Evolutionary conservation across 106 monocot genomes (phyloP), one percentile per base, ranked within the genome.

Genomic region (Allium cepa): DNA sequence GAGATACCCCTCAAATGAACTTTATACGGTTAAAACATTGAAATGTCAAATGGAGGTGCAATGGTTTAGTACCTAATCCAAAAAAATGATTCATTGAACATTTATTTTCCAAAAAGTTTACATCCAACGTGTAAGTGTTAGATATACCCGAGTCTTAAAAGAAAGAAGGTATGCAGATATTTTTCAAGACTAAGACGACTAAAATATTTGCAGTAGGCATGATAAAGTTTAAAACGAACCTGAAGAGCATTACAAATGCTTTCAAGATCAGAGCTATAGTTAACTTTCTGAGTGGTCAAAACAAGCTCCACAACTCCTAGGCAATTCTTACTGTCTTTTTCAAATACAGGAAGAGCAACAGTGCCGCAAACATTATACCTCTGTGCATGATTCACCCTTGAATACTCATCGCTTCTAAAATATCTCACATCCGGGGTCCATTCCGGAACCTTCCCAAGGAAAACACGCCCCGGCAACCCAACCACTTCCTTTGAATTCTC

Each of bases 361-460:
- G 85, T 75, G 14, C 90, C 90, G 17, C 79, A 68, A 46, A 94
- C 79, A 58, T 75, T 83, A 49, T 56, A 81, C 1, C 17, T 67
- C 17, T 81, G 85, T 14, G 94, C 94, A 73, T 87, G 59, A 66
- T 7, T 62, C 11, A 90, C 80, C 10, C 94, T 75, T 6, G 85
- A 78, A 61, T 81, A 94, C 68, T 94, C 94, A 27, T 64, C 45
- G 17, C 69, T 79, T 52, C 80, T 81, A 60, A 94, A 94, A 65
- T 85, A 79, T 47, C 87, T 65, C 13, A 94, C 94, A 79, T 94
- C 94, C 3, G 94, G 94, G 7, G 90, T 88, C 94, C 94, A 94
- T 45, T 94, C 94, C 1, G 94, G 94, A n/a, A 94, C 49, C 56
- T 72, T 79, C 60, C 87, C 80, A 4, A 90, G 10, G 56, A 94